These are phyloP conservation scores for Colletotrichum sp. DNA, from an alignment of 2,329 filamentous ascomycete genomes.

Conservation along the genomic window DNA sequence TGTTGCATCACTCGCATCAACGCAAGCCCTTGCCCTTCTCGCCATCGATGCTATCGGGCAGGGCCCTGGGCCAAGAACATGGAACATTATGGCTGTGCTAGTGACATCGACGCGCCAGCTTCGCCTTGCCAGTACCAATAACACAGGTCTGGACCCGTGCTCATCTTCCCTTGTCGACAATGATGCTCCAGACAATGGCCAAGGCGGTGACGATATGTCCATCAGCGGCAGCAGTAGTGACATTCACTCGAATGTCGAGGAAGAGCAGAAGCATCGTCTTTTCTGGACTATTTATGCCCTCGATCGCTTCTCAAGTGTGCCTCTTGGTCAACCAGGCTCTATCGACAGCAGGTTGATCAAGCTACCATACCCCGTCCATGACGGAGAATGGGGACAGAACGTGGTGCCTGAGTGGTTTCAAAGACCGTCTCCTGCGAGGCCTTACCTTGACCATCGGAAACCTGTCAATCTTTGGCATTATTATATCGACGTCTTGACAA, in stretches of 20 bases:
- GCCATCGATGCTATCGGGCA: background rate
- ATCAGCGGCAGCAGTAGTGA: background rate
- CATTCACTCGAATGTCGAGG: background rate
- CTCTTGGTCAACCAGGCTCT: background rate
- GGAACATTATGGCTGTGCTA: background rate
- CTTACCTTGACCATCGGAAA: background rate
- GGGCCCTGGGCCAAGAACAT: background rate
- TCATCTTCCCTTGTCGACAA: background rate
- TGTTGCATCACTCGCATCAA: background rate
- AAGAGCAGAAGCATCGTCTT: background rate
- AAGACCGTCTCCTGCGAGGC: background rate
- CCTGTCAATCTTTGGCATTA: background rate
- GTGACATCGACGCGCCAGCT: background rate
- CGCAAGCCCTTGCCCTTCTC: background rate
- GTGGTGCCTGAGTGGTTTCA: background rate
- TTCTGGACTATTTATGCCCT: background rate
- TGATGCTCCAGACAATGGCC: background rate
- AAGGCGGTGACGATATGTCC: background rate
- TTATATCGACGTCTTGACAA: background rate
- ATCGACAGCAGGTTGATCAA: background rate
- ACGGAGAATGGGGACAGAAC: background rate
- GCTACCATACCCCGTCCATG: background rate
- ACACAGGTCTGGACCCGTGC: background rate
- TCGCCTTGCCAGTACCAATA: background rate
- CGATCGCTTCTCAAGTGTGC: background rate